A percentile compares a stretch with the other conserved stretches of the same genome.
phyloP scores from a whole-genome alignment of 1,284 basidiomycete species.

The Schizopora paradoxa region DNA sequence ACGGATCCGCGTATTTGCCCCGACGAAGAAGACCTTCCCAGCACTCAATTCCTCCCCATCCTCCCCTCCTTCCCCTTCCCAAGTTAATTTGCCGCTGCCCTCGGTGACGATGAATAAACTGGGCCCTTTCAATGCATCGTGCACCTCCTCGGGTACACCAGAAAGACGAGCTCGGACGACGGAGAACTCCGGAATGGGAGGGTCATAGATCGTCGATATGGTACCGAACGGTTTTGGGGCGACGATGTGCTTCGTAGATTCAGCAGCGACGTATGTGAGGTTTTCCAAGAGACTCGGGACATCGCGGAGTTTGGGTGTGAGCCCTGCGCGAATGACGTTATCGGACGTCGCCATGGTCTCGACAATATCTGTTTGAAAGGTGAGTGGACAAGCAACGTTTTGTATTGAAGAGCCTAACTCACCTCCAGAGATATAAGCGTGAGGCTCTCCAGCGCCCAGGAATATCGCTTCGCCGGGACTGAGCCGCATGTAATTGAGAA shows the following conservation, averaged over 20 bases:
- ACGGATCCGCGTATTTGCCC: slow-evolving; percentile 58
- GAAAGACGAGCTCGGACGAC: slow-evolving; percentile 69
- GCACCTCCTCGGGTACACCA: slow-evolving; percentile 37
- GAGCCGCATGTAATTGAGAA: slow-evolving; percentile 85
- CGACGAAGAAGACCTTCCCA: slow-evolving; percentile 85
- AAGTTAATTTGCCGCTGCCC: slow-evolving; percentile 49
- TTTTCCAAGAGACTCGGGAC: slow-evolving; percentile 85
- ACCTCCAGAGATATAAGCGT: slow-evolving; percentile 95
- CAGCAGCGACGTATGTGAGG: slow-evolving; percentile 80
- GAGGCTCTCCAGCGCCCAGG: slow-evolving; percentile 93
- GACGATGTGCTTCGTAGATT: slow-evolving; percentile 67
- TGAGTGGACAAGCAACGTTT: slow-evolving; percentile 19
- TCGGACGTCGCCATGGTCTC: slow-evolving; percentile 99
- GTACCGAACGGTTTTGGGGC: slow-evolving; percentile 46
- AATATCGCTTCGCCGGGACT: slow-evolving; percentile 88
- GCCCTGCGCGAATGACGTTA: slow-evolving; percentile 97
- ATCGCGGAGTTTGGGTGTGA: slow-evolving; percentile 95
- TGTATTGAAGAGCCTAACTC: slow-evolving; percentile 24
- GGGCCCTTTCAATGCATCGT: slow-evolving; percentile 72
- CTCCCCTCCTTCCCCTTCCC: slow-evolving; percentile 39
- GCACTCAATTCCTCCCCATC: slow-evolving; percentile 43
- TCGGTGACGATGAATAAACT: slow-evolving; percentile 77
- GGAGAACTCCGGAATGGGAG: slow-evolving; percentile 92
- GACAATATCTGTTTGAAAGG: slow-evolving; percentile 63
- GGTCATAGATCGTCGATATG: slow-evolving; percentile 71